phyloP scores from a whole-genome alignment of 2,329 filamentous ascomycete species.

The Diaporthe destruens region DNA sequence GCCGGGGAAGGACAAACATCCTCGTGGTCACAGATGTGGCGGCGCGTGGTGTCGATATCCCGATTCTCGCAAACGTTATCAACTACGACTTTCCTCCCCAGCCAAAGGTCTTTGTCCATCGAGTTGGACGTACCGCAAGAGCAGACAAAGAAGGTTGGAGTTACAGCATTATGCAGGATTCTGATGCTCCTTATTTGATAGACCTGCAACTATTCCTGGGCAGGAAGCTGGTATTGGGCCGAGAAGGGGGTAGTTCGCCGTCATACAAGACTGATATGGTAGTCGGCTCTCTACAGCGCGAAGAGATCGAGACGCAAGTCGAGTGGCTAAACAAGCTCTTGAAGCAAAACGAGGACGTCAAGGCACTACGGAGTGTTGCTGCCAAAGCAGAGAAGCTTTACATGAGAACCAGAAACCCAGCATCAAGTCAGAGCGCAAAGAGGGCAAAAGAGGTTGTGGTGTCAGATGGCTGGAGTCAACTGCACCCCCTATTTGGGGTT shows the following conservation, averaged over 20 bases:
- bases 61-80: slow-evolving; percentile 94
- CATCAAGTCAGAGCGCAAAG: slow-evolving; percentile 90
- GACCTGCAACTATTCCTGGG: slow-evolving; percentile 95
- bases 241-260: slow-evolving; percentile 65
- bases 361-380: slow-evolving; percentile 77
- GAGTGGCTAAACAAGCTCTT: slow-evolving; percentile 89
- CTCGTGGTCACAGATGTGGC: slow-evolving; percentile 97
- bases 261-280: slow-evolving; percentile 88
- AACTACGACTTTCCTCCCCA: slow-evolving; percentile 99
- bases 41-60: slow-evolving; percentile 97
- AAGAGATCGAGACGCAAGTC: slow-evolving; percentile 78
- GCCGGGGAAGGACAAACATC: slow-evolving; percentile 86
- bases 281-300: slow-evolving; percentile 80
- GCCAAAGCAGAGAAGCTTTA: slow-evolving; percentile 94
- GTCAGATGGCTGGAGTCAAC: slow-evolving; percentile 76
- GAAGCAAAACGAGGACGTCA: slow-evolving; percentile 80
- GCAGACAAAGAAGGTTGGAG: slow-evolving; percentile 94
- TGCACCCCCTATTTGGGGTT: slow-evolving; percentile 85
- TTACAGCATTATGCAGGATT: slow-evolving; percentile 90
- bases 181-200: slow-evolving; percentile 90
- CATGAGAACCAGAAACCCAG: slow-evolving; percentile 87
- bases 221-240: slow-evolving; percentile 83
- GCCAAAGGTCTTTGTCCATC: slow-evolving; percentile 95
- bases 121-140: slow-evolving; percentile 94
- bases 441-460: slow-evolving; percentile 82